Conservation (phyloP, 305 asterid genomes). For the Nicotiana rustica region DNA sequence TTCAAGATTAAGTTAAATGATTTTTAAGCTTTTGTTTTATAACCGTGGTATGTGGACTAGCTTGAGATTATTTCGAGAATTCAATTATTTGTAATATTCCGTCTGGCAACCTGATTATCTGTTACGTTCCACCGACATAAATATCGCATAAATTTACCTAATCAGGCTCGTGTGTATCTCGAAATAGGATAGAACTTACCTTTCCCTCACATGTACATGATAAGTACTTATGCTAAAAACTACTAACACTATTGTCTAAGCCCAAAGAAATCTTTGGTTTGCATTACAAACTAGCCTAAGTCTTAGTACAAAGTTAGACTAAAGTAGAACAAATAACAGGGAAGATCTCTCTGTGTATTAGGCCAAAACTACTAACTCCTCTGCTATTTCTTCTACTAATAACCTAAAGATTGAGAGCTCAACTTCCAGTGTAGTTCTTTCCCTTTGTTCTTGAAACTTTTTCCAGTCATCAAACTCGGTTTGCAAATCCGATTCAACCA, state of each 20-base stretch:
- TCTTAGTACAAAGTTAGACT: slow-evolving; percentile 34
- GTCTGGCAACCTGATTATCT: background rate
- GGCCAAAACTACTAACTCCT: slow-evolving; percentile 33
- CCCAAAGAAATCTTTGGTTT: slow-evolving; percentile 12
- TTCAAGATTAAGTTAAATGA: background rate
- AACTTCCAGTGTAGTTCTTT: slow-evolving; percentile 37
- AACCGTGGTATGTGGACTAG: background rate
- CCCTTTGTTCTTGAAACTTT: slow-evolving; percentile 34
- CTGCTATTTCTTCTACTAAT: slow-evolving; percentile 42
- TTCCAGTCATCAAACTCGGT: slow-evolving; percentile 37
- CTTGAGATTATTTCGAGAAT: accelerated
- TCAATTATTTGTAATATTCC: background rate
- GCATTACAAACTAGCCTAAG: slow-evolving; percentile 28
- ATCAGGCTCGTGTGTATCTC: no score
- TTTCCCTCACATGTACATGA: slow-evolving; percentile 28
- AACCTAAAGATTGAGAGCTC: slow-evolving; percentile 37
- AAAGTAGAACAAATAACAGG: background rate
- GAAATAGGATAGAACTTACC: slow-evolving; percentile 20
- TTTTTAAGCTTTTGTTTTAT: background rate
- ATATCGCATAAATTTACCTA: background rate
- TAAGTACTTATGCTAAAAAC: slow-evolving; percentile 22
- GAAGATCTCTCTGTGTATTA: background rate
- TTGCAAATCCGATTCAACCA: slow-evolving; percentile 37
- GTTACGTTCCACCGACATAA: background rate
- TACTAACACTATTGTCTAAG: slow-evolving; percentile 20